Evolutionary conservation across 179 eudicot genomes (phyloP), one percentile per base, ranked within the genome.

Genomic region (Amaranthus tricolor): DNA sequence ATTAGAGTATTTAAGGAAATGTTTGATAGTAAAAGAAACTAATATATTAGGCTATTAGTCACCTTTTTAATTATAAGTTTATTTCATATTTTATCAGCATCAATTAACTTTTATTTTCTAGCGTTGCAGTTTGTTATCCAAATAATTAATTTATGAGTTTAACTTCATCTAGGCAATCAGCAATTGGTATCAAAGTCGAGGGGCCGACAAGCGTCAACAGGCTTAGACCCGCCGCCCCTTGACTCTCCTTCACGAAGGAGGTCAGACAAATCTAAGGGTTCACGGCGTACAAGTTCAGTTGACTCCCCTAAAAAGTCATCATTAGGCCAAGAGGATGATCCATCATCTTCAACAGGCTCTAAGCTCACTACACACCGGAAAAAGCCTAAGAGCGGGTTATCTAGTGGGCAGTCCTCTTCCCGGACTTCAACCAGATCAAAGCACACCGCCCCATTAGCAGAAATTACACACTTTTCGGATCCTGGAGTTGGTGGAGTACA

Each of bases 321-420:
- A 21, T 51, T 44, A 7, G 9, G 72, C 6, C 3, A 1, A 24
- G 72, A 51, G 0, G 71, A 47, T 53, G 72, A 69, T 21, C 5
- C 72, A 31, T 8, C 72, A 31, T 6, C 59, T 14, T 14, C 61
- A 24, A 13, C 48, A 24, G 60, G 61, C 6, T 19, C 20, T 0
- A 69, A 69, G 52, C 51, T 20, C 59, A 50, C 70, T n/a, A 49
- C 59, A 69, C 72, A 61, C 24, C 61, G 72, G 6, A 69, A 69
- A 69, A 69, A 69, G 72, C 45, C 72, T 0, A 69, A 69, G 45
- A 51, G 61, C 6, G 19, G 61, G 21, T 31, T 57, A 19, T 19
- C 69, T 19, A 21, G 31, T 0, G 54, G 31, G 1, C 20, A 50
- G 10, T 66, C 72, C 11, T 69, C 72, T 5, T 64, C 68, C 16